Evolutionary conservation across 2,329 filamentous ascomycete species (phyloP).

Genomic region (Fusarium albidum): DNA sequence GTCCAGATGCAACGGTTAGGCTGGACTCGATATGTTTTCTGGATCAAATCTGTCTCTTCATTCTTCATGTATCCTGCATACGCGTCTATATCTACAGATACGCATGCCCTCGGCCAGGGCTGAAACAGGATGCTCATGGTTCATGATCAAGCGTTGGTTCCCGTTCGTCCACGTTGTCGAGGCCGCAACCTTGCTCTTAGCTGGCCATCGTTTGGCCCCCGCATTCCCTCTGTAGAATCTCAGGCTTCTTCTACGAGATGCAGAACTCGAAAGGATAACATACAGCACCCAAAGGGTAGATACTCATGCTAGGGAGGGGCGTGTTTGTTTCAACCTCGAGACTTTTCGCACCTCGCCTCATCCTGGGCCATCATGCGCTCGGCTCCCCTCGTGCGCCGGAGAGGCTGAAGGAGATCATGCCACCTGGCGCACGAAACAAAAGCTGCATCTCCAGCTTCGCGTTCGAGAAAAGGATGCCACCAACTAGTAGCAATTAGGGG

Average conservation of each 20-base stretch:
- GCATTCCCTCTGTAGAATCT: neutral
- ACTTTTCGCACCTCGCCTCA: conserved; percentile 6
- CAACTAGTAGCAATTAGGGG: too few species aligned
- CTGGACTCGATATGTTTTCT: neutral
- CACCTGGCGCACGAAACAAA: neutral
- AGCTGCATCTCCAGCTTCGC: conserved; percentile 12
- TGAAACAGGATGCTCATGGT: conserved; percentile 21
- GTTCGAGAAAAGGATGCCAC: conserved; percentile 23
- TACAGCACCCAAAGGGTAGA: neutral
- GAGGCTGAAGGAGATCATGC: conserved; percentile 16
- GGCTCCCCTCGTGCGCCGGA: neutral
- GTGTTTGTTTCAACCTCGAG: conserved; percentile 2
- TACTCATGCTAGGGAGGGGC: neutral
- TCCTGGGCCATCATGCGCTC: conserved; percentile 19
- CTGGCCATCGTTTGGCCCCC: neutral
- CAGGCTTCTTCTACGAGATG: neutral
- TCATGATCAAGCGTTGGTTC: conserved; percentile 12
- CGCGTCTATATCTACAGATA: conserved; percentile 6
- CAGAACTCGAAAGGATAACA: neutral
- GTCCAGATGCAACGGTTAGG: conserved; percentile 4
- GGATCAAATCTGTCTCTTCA: conserved; percentile 20
- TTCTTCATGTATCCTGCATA: conserved; percentile 26
- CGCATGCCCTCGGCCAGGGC: too few species aligned
- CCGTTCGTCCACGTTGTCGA: conserved; percentile 17
- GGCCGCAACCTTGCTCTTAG: neutral